Evolutionary conservation across 495 filamentous ascomycete genomes (phyloP).

Genomic region (Tuber borchii): DNA sequence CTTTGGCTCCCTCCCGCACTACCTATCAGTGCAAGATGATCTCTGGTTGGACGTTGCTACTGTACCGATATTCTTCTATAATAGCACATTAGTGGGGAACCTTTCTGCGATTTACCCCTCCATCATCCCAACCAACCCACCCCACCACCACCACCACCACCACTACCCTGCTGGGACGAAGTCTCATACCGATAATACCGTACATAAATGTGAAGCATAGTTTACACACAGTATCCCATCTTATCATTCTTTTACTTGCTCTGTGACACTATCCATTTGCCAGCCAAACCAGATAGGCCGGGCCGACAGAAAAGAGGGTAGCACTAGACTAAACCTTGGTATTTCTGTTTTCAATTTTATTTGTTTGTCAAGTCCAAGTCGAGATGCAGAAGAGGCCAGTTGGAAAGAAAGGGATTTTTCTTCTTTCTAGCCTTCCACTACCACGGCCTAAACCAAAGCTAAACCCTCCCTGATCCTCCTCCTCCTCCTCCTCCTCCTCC

Average conservation of each 20-base stretch:
- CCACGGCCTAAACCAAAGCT: neutral
- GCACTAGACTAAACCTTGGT: neutral
- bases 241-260: neutral
- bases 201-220: neutral
- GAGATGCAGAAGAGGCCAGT: neutral
- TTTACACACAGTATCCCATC: neutral
- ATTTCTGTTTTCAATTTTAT: neutral
- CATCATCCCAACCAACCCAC: constrained; percentile 12
- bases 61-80: neutral
- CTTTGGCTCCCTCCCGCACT: constrained; percentile 20
- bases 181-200: neutral
- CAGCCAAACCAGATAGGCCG: neutral
- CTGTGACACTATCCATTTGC: neutral
- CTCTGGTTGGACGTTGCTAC: neutral
- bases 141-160: neutral
- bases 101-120: constrained; percentile 30
- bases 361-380: neutral
- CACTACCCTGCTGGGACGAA: neutral
- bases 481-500: neutral
- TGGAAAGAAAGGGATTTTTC: neutral
- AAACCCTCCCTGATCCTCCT: neutral
- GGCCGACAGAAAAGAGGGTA: neutral
- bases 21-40: constrained; percentile 5
- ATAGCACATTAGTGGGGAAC: neutral
- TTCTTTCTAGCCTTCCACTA: neutral